Percentiles rank a stretch among this genome's conserved stretches.
These are phyloP conservation scores for Fomitopsis pulvina DNA, from an alignment of 768 basidiomycete genomes.

Conservation along the genomic window DNA sequence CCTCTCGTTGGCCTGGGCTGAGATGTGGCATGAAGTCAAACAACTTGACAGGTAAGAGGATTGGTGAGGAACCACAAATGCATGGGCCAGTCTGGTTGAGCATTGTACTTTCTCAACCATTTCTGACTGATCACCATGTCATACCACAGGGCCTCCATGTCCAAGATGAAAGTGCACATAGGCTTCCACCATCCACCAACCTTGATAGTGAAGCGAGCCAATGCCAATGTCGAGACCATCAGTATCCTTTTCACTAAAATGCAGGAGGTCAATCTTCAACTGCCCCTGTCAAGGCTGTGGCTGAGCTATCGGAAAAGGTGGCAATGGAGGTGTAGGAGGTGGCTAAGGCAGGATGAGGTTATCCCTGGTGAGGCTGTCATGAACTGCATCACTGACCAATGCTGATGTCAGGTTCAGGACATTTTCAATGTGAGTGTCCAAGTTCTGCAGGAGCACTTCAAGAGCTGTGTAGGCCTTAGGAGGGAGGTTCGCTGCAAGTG, in stretches of 20 bases:
- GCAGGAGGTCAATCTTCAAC: slow-evolving; percentile 2
- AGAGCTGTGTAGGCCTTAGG: background rate
- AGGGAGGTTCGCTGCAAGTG: background rate
- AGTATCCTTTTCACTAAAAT: slow-evolving; percentile 2
- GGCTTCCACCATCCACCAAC: slow-evolving; percentile 1
- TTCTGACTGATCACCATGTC: slow-evolving; percentile 1
- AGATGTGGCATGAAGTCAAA: background rate
- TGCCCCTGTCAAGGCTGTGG: background rate
- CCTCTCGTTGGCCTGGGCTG: too few species aligned
- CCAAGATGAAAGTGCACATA: background rate
- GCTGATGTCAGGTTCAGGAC: background rate
- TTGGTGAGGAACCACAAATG: background rate
- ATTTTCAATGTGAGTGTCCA: background rate
- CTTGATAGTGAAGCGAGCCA: slow-evolving; percentile 1
- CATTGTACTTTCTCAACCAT: slow-evolving; percentile 1
- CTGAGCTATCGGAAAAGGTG: too few species aligned
- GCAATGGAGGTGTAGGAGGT: background rate
- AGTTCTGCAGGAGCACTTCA: background rate
- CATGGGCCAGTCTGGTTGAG: slow-evolving; percentile 2
- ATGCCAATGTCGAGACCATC: background rate
- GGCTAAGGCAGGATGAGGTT: background rate
- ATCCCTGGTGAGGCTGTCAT: background rate
- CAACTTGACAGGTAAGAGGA: background rate
- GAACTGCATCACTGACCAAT: background rate
- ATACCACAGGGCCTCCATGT: background rate